Percentiles rank a stretch among this genome's conserved stretches.
Conservation (phyloP, 495 filamentous ascomycete species). For the Hypomontagnella monticulosa region DNA sequence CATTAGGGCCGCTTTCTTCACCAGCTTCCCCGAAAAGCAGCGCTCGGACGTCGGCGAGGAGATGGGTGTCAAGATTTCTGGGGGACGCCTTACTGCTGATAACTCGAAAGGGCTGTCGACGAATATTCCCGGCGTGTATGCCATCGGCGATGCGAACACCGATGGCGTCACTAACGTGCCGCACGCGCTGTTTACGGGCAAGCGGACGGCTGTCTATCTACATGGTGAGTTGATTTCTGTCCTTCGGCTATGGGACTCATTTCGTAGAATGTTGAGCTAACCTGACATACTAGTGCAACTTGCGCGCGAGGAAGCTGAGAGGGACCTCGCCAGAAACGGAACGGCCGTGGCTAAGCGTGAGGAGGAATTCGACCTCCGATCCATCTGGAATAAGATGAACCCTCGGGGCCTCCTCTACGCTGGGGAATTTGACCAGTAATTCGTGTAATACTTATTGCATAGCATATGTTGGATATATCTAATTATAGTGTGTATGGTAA, state of each 20-base stretch:
- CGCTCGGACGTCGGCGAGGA: constrained; percentile 46
- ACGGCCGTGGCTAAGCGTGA: constrained; percentile 25
- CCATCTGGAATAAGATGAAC: constrained; percentile 45
- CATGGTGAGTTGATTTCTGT: constrained; percentile 56
- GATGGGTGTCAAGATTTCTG: constrained; percentile 55
- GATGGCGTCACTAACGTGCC: constrained; percentile 68
- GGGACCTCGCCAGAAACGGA: constrained; percentile 32
- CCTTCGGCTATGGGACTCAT: neutral
- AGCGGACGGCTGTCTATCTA: constrained; percentile 63
- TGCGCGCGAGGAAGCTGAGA: constrained; percentile 38
- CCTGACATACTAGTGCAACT: constrained; percentile 32
- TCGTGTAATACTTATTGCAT: constrained; percentile 10
- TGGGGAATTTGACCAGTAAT: constrained; percentile 40
- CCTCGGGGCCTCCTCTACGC: constrained; percentile 40
- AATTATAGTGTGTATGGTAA: neutral
- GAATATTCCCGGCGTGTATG: constrained; percentile 61
- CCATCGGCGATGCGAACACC: constrained; percentile 65
- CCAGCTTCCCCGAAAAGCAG: constrained; percentile 60
- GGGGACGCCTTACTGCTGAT: constrained; percentile 58
- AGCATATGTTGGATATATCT: neutral
- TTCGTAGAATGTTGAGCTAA: constrained; percentile 9
- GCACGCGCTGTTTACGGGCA: constrained; percentile 67
- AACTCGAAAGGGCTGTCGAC: constrained; percentile 51
- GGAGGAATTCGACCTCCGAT: constrained; percentile 35
- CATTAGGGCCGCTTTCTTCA: constrained; percentile 60